A percentile compares a stretch with the other conserved stretches of the same genome.
Conservation (phyloP, 108 stramenopile genomes). For the Craspedostauros australis region DNA sequence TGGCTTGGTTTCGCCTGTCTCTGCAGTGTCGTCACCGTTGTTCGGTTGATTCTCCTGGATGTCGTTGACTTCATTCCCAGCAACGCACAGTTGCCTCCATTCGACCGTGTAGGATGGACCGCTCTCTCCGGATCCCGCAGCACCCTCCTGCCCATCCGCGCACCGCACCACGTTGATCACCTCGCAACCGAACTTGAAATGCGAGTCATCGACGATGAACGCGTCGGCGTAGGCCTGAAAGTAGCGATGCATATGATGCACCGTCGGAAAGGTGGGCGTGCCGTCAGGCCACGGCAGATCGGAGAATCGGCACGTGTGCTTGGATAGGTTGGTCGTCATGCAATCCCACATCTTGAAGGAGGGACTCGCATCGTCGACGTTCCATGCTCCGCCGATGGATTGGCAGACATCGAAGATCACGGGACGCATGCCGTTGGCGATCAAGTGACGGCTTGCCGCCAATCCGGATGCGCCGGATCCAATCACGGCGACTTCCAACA, state of each 20-base stretch:
- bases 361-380: constrained; percentile 6
- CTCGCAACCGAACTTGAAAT: constrained; percentile 41
- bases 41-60: neutral
- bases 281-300: constrained; percentile 60
- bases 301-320: constrained; percentile 58
- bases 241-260: constrained; percentile 50
- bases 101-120: too few species aligned
- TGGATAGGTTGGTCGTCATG: constrained; percentile 59
- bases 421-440: constrained; percentile 33
- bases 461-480: constrained; percentile 70
- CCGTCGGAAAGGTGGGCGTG: constrained; percentile 49
- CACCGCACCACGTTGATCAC: constrained; percentile 40
- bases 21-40: neutral
- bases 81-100: too few species aligned
- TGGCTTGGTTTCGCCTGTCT: too few species aligned
- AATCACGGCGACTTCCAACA: constrained; percentile 61
- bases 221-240: constrained; percentile 38
- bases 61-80: neutral
- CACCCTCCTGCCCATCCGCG: neutral
- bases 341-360: constrained; percentile 55
- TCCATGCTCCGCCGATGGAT: constrained; percentile 55
- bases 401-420: constrained; percentile 42
- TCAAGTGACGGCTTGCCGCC: constrained; percentile 52
- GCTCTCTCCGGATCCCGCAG: too few species aligned
- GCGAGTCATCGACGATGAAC: constrained; percentile 26